Evolutionary conservation across 345 rosid species (phyloP).

Genomic region (Odontarrhena argentea): DNA sequence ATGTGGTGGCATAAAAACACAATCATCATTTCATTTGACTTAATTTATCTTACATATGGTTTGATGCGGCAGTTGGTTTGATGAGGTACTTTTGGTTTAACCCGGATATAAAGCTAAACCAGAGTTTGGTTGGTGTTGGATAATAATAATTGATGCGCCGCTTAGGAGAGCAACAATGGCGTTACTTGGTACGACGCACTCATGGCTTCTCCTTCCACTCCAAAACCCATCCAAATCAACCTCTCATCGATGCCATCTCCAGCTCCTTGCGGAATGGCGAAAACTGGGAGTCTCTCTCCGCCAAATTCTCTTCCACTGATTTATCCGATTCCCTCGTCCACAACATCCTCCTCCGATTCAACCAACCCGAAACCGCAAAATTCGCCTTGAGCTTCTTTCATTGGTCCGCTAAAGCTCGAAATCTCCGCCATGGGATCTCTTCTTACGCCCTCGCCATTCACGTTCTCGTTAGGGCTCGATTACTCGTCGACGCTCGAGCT

Average conservation of each 20-base stretch:
- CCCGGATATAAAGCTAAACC: too few relatives aligned
- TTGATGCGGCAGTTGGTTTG: too few relatives aligned
- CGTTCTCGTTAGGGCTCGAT: conserved; percentile 56
- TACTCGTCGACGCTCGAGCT: conserved; percentile 64
- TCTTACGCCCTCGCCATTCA: conserved; percentile 62
- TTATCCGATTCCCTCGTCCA: conserved; percentile 48
- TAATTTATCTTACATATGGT: too few relatives aligned
- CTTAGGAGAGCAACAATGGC: conserved; percentile 21
- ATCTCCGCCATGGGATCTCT: conserved; percentile 48
- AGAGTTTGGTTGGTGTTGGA: too few relatives aligned
- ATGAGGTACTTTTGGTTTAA: too few relatives aligned
- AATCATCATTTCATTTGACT: too few relatives aligned
- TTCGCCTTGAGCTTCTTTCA: conserved; percentile 72
- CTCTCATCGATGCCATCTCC: conserved; percentile 42
- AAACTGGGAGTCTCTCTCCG: conserved; percentile 61
- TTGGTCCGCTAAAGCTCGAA: conserved; percentile 62
- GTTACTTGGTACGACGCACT: conserved; percentile 12
- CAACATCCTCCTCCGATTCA: conserved; percentile 60
- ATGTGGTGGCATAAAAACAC: too few relatives aligned
- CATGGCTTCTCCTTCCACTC: conserved; percentile 19
- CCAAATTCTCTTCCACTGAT: conserved; percentile 43
- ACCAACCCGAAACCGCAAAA: conserved; percentile 64
- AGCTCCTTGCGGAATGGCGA: conserved; percentile 45
- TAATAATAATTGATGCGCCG: conserved; percentile 13
- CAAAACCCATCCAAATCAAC: conserved; percentile 15